Evolutionary conservation across 1,139 yeast genomes (phyloP).

Genomic region (Sugiyamaella neomexicana): DNA sequence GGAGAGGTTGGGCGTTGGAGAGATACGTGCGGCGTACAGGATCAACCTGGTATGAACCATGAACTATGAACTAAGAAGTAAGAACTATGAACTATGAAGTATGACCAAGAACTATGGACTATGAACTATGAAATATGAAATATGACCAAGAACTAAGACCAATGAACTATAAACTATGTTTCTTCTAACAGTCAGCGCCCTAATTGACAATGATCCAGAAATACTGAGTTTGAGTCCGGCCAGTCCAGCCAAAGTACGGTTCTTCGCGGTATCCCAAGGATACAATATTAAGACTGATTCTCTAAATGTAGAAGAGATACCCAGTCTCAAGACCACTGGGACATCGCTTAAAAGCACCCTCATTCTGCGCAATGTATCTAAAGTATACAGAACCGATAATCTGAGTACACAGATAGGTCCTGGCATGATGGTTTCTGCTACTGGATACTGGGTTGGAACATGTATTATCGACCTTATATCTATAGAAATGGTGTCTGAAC

Average conservation of each 20-base stretch:
- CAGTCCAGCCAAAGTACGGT: background rate
- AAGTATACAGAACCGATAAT: background rate
- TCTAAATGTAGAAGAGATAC: background rate
- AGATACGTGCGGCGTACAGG: too few species aligned
- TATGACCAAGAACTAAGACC: too few species aligned
- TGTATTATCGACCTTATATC: background rate
- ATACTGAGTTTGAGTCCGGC: background rate
- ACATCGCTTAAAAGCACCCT: background rate
- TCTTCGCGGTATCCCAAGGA: conserved; percentile 8
- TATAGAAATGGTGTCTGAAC: conserved; percentile 2
- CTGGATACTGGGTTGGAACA: conserved; percentile 17
- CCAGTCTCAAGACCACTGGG: background rate
- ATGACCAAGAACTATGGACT: too few species aligned
- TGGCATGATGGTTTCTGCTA: conserved; percentile 15
- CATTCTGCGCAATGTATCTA: conserved; percentile 6
- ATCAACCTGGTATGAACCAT: too few species aligned
- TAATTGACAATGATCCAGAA: background rate
- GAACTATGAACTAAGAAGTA: too few species aligned
- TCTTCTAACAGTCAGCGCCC: background rate
- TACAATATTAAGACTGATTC: background rate
- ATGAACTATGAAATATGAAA: too few species aligned
- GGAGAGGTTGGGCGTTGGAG: too few species aligned
- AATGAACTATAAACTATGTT: background rate
- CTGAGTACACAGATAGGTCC: conserved; percentile 1
- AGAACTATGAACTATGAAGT: too few species aligned